Base-by-base conservation (phyloP, 2,329 filamentous ascomycete species). In the Aspergillus quadricinctus region DNA sequence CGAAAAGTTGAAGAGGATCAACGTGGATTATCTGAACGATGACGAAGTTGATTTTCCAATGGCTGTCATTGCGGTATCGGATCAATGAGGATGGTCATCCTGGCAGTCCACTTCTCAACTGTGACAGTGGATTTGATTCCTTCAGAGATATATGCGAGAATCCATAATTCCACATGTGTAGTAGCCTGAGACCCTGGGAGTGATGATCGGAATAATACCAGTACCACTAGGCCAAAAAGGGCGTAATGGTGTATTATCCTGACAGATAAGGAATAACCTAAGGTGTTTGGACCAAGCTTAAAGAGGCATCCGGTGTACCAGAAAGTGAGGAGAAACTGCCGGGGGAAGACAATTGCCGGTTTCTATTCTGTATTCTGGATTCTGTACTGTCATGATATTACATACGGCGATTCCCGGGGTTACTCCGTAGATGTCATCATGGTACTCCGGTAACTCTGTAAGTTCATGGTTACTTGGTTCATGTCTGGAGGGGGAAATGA, bases 11-110 rank as follows among this genome's bases (percentile, higher is more conserved):
- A 58, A 69, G 27, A 59, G 35, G 31, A 67, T 74, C 57, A 62
- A 66, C 27, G 70, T 74, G 5, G 57, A 72, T 55, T 74, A 74
- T 54, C 56, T 74, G 27, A 65, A 73, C 50, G 70, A 72, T 54
- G 66, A 72, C n/a, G 63, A 68, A 48, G 51, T 74, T 35, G 71
- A 74, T 53, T 72, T 70, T 55, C 72, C 72, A 3, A 48, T 35
- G 25, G 48, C 53, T 4, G 59, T 61, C 48, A 29, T 50, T 48
- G 54, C 49, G 25, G 25, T 9, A 5, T 23, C 41, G 4, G 46
- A 53, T 28, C 21, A 46, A 14, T 28, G 48, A 43, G n/a, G 11
- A 9, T 25, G 14, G 50, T 14, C 31, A 35, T 35, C 11, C 11
- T 35, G 11, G 11, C 11, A 17, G 31, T 17, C 11, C 31, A 17